These are phyloP conservation scores for Cucumis melo DNA, from an alignment of 306 rosid genomes.

Conservation along the genomic window DNA sequence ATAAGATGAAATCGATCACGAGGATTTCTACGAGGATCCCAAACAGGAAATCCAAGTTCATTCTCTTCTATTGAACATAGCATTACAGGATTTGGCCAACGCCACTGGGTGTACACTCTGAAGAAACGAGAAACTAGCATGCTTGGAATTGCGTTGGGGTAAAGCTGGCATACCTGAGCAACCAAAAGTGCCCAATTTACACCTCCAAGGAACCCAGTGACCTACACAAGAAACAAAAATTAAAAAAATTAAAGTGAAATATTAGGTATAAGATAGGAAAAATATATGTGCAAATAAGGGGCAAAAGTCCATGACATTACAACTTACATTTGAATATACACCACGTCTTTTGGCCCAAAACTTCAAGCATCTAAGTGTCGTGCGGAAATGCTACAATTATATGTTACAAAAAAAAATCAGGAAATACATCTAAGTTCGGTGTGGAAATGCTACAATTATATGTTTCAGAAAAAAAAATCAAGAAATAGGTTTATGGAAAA, in stretches of 20 bases:
- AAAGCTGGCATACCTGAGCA: conserved; percentile 92
- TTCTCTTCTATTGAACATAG: conserved; percentile 83
- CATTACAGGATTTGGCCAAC: conserved; percentile 99
- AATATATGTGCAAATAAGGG: not conserved
- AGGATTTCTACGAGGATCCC: conserved; percentile 94
- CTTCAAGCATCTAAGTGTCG: conserved; percentile 76
- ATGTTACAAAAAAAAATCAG: conserved; percentile 20
- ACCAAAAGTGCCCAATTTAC: conserved; percentile 97
- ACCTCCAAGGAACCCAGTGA: conserved; percentile 98
- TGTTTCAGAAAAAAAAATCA: conserved; percentile 11
- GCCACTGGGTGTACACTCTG: conserved; percentile 97
- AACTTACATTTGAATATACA: conserved; percentile 91
- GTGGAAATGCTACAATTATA: conserved; percentile 15
- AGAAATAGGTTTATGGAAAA: conserved; percentile 3
- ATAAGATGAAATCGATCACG: conserved; percentile 75
- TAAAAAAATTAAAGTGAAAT: not conserved
- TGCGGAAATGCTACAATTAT: conserved; percentile 67
- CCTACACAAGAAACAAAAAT: conserved; percentile 27
- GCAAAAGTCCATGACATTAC: not conserved
- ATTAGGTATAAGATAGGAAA: not conserved
- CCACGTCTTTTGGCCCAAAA: conserved; percentile 97
- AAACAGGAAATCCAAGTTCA: conserved; percentile 71
- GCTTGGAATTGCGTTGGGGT: conserved; percentile 96
- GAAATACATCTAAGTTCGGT: not conserved
- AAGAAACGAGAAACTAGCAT: conserved; percentile 95